Conservation (phyloP, 257 asterid genomes). For the Gardenia jasminoides region DNA sequence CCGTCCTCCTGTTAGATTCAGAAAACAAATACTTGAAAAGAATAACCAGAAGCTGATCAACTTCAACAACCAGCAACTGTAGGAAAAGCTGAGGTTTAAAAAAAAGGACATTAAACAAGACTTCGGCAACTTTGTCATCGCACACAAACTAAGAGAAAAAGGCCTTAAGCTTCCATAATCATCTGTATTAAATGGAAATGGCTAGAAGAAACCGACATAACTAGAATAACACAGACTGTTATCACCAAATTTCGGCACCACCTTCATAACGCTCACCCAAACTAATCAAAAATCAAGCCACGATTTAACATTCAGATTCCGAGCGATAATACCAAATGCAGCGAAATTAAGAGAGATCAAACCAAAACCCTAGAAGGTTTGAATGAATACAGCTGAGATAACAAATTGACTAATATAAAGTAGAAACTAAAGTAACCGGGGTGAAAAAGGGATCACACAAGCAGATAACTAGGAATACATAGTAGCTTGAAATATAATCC, state of each 20-base stretch:
- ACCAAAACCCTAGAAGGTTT: background rate
- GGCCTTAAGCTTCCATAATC: no score
- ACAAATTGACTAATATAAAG: background rate
- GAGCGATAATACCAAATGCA: no score
- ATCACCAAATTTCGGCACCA: background rate
- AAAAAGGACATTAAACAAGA: background rate
- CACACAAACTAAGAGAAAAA: background rate
- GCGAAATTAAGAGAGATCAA: background rate
- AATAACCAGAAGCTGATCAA: slow-evolving; percentile 20
- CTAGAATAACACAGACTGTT: background rate
- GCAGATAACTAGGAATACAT: background rate
- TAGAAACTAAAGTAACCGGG: background rate
- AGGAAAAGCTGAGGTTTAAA: background rate
- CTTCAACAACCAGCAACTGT: background rate
- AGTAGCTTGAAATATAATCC: background rate
- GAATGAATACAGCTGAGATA: background rate
- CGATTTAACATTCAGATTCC: background rate
- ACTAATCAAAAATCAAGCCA: background rate
- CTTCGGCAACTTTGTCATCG: background rate
- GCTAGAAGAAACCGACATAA: no score
- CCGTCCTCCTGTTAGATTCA: slow-evolving; percentile 78
- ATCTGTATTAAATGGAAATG: no score
- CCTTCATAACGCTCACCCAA: background rate
- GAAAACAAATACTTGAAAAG: background rate
- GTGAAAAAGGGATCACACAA: no score